Base-by-base conservation (phyloP, 768 basidiomycete species). In the Pleurotus citrinopileatus region DNA sequence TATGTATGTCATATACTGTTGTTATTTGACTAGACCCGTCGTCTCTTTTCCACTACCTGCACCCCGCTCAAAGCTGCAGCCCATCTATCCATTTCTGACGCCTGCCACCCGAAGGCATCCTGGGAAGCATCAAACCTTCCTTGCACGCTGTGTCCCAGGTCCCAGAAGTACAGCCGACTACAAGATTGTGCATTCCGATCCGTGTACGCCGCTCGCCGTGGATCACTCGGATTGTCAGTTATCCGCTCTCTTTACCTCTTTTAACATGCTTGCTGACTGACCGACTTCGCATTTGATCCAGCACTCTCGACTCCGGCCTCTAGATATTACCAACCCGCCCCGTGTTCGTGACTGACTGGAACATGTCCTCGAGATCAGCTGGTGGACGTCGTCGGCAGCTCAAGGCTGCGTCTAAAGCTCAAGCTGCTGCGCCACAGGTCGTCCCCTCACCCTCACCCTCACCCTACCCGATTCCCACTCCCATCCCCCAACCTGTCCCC, bases 91-190 rank as follows among this genome's bases (percentile, higher is more conserved):
- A 9, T 42, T 42, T 42, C 40, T 42, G 40, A 42, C 46, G 46
- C 28, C 46, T 48, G 46, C 28, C 43, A 44, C 23, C 43, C 26
- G 43, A 34, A 22, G 28, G 7, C 27, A 26, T 22, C 29, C 28
- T 48, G 46, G 46, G 46, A 48, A 48, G 46, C 46, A 48, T 48
- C 46, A 48, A 48, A 48, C 46, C 28, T 48, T 29, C 46, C 15
- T 34, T 9, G 32, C 32, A 34, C 32, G 32, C 32, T 34, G 32
- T 34, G 32, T 19, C 17, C 28, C 25, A 48, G 46, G 46, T 8
- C 46, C 46, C 12, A 29, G 46, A 48, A 48, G 46, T 27, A 13
- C n/a, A 22, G 23, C 7, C n/a, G 19, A 23, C 9, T 45, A 22
- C 26, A 15, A 48, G 46, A 48, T 48, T 48, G 46, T 17, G n/a